Evolutionary conservation across 495 filamentous ascomycete species (phyloP).

Genomic region (Aspergillus leporis): DNA sequence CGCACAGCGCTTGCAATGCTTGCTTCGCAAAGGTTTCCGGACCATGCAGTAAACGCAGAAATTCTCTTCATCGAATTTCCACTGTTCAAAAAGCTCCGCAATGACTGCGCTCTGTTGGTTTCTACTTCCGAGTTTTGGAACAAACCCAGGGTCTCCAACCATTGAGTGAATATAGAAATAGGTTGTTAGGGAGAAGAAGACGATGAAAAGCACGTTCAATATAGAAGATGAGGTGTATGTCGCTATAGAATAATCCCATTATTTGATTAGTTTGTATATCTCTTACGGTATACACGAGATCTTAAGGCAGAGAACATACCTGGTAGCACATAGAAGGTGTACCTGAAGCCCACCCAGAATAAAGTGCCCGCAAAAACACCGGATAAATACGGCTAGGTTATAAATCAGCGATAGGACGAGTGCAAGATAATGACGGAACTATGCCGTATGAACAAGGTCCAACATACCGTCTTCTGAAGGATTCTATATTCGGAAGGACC

Average conservation of each 20-base stretch:
- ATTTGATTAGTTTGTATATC: slow-evolving; percentile 8
- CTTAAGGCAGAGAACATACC: slow-evolving; percentile 42
- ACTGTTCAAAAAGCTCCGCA: slow-evolving; percentile 74
- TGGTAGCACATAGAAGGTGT: slow-evolving; percentile 71
- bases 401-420: slow-evolving; percentile 7
- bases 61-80: slow-evolving; percentile 91
- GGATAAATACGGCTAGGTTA: slow-evolving; percentile 77
- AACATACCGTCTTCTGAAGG: slow-evolving; percentile 79
- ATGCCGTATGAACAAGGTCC: not conserved
- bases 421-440: not conserved
- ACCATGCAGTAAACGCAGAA: slow-evolving; percentile 96
- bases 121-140: slow-evolving; percentile 88
- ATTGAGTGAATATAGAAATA: slow-evolving; percentile 90
- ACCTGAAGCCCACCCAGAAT: slow-evolving; percentile 79
- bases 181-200: slow-evolving; percentile 61
- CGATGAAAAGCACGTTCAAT: slow-evolving; percentile 70
- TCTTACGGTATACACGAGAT: not conserved
- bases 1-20: slow-evolving; percentile 88
- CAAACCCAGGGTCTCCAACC: slow-evolving; percentile 85
- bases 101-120: slow-evolving; percentile 85
- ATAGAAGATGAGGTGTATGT: slow-evolving; percentile 66
- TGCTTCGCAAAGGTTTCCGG: slow-evolving; percentile 84
- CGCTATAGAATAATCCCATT: slow-evolving; percentile 42
- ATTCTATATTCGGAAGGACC: slow-evolving; percentile 83
- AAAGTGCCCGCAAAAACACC: slow-evolving; percentile 89